phyloP scores from a whole-genome alignment of 106 monocot species.

The Alisma plantagoaquatica region DNA sequence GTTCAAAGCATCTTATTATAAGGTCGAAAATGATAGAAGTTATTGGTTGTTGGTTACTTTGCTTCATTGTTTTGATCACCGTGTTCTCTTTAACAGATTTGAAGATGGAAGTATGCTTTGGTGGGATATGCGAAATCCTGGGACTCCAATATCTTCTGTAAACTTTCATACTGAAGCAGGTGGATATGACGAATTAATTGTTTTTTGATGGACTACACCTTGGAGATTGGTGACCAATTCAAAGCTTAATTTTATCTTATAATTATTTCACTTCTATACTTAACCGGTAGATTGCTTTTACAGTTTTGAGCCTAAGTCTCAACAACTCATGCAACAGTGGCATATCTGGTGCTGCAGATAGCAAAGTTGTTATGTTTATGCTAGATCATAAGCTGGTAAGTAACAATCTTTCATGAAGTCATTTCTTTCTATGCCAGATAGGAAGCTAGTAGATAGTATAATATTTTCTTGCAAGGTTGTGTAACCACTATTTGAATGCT shows the following conservation, averaged over 20 bases:
- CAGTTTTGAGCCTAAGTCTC: constrained; percentile 70
- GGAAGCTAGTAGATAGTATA: no score
- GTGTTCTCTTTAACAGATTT: constrained; percentile 36
- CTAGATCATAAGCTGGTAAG: constrained; percentile 58
- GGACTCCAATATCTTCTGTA: constrained; percentile 37
- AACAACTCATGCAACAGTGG: constrained; percentile 68
- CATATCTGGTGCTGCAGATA: constrained; percentile 74
- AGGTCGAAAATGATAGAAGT: no score
- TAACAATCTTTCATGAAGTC: not conserved
- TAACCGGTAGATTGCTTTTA: not conserved
- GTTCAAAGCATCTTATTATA: no score
- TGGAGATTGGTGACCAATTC: no score
- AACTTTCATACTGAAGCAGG: constrained; percentile 93
- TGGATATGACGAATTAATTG: no score
- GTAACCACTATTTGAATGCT: no score
- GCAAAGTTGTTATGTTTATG: constrained; percentile 56
- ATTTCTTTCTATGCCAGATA: no score
- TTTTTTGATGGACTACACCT: no score
- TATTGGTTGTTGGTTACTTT: no score
- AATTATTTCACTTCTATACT: not conserved
- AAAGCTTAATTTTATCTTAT: no score
- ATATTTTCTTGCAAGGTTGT: no score
- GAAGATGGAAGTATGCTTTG: constrained; percentile 99
- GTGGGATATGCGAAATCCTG: constrained; percentile 84
- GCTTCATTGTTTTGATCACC: no score